Evolutionary conservation across 148 eudicot species (phyloP).

Genomic region (Nepenthes mirabilis): DNA sequence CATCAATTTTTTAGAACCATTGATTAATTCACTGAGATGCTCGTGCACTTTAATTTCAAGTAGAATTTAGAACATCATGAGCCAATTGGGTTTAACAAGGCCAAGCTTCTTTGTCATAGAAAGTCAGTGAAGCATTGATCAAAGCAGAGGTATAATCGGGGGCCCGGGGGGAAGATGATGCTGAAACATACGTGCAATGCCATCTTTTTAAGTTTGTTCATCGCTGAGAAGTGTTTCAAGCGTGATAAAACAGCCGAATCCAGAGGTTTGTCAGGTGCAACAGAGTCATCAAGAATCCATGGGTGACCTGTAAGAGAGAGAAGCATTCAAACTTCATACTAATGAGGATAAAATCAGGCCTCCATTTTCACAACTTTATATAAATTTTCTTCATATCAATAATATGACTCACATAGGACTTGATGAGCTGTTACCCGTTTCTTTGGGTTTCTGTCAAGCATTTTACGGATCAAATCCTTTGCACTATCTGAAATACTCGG

Average conservation of each 20-base stretch:
- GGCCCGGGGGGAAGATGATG: background rate
- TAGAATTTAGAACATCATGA: too few relatives aligned
- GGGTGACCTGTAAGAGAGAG: conserved; percentile 45
- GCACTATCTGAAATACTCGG: conserved; percentile 63
- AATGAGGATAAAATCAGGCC: background rate
- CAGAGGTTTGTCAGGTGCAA: conserved; percentile 70
- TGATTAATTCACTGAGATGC: too few relatives aligned
- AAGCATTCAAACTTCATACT: conserved; percentile 1
- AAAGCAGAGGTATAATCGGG: background rate
- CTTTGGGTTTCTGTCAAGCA: conserved; percentile 58
- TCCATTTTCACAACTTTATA: background rate
- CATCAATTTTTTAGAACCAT: too few relatives aligned
- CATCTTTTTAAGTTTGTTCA: conserved; percentile 84
- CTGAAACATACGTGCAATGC: conserved; percentile 49
- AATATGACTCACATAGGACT: conserved; percentile 54
- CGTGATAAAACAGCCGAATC: conserved; percentile 71
- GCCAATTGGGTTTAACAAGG: too few relatives aligned
- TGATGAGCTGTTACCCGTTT: conserved; percentile 54
- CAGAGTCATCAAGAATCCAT: conserved; percentile 66
- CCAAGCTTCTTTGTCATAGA: too few relatives aligned
- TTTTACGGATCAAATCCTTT: conserved; percentile 60
- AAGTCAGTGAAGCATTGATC: background rate
- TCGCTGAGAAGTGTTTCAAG: conserved; percentile 64
- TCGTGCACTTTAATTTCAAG: too few relatives aligned
- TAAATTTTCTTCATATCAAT: background rate